A percentile compares a stretch with the other conserved stretches of the same genome.
phyloP scores from a whole-genome alignment of 139 green algal genomes.

The Closterium sp. region DNA sequence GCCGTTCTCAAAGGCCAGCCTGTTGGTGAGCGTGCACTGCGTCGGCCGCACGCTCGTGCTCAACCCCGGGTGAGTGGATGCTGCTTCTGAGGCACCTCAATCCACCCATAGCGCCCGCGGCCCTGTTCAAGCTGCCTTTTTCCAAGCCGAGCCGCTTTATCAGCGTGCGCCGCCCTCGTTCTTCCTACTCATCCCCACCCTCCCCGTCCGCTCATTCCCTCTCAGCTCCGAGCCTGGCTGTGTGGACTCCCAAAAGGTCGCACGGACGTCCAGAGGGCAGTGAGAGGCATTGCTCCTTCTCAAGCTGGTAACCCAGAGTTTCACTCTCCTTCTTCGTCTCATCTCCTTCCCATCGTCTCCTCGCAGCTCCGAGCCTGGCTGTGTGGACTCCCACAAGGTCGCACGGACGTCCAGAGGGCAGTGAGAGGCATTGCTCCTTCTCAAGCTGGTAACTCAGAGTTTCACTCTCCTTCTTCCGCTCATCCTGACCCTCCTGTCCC shows the following conservation, averaged over 20 bases:
- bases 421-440: too few species aligned
- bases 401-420: neutral
- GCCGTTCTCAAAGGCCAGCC: too few species aligned
- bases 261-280: neutral
- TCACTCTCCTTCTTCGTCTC: too few species aligned
- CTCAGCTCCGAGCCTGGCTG: neutral
- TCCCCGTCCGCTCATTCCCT: too few species aligned
- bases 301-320: neutral
- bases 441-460: neutral
- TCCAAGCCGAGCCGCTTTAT: too few species aligned
- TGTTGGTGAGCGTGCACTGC: neutral
- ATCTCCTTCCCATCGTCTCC: neutral
- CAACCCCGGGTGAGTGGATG: slow-evolving; percentile 33
- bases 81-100: too few species aligned
- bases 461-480: neutral
- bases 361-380: neutral
- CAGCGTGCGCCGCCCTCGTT: neutral
- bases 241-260: neutral
- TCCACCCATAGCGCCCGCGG: too few species aligned
- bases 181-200: neutral
- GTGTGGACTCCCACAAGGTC: neutral
- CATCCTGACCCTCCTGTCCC: neutral
- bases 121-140: too few species aligned
- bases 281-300: too few species aligned
- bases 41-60: slow-evolving; percentile 41